These are phyloP conservation scores for Akanthomyces muscarius DNA, from an alignment of 2,329 filamentous ascomycete genomes.

Conservation along the genomic window DNA sequence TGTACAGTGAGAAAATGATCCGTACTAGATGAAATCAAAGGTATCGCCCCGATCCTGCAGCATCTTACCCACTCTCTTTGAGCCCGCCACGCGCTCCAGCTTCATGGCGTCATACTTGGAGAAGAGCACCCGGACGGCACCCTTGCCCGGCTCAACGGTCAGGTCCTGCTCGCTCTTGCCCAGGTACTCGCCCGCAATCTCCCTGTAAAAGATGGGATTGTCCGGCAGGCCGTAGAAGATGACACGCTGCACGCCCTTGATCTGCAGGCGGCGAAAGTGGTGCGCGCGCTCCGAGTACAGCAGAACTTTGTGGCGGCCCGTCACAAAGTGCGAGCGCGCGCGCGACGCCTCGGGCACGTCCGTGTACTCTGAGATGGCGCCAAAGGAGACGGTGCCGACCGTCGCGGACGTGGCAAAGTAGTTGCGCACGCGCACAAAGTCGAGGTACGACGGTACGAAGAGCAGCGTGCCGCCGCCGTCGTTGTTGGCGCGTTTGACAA, in stretches of 20 bases:
- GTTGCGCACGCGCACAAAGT: constrained; percentile 91
- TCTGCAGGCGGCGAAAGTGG: constrained; percentile 84
- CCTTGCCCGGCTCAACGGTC: constrained; percentile 54
- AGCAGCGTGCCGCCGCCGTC: constrained; percentile 65
- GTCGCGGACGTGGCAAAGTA: constrained; percentile 71
- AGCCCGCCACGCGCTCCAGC: constrained; percentile 83
- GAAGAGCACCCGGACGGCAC: constrained; percentile 63
- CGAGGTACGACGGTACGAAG: constrained; percentile 89
- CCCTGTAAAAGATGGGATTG: constrained; percentile 76
- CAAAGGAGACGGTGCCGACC: constrained; percentile 55
- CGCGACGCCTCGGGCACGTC: constrained; percentile 73
- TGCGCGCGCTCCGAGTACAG: constrained; percentile 95
- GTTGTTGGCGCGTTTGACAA: constrained; percentile 63
- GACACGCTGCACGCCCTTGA: constrained; percentile 78
- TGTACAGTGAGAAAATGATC: not conserved
- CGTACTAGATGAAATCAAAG: constrained; percentile 82
- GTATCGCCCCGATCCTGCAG: constrained; percentile 79
- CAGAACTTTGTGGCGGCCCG: constrained; percentile 74
- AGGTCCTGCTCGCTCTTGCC: constrained; percentile 54
- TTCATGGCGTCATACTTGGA: constrained; percentile 87
- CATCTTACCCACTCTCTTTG: constrained; percentile 77
- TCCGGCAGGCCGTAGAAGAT: constrained; percentile 89
- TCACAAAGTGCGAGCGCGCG: constrained; percentile 82
- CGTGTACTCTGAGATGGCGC: constrained; percentile 84
- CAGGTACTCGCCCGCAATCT: constrained; percentile 68